Evolutionary conservation across 164 flowering plant species (phyloP).

Genomic region (Chimonanthus praecox): DNA sequence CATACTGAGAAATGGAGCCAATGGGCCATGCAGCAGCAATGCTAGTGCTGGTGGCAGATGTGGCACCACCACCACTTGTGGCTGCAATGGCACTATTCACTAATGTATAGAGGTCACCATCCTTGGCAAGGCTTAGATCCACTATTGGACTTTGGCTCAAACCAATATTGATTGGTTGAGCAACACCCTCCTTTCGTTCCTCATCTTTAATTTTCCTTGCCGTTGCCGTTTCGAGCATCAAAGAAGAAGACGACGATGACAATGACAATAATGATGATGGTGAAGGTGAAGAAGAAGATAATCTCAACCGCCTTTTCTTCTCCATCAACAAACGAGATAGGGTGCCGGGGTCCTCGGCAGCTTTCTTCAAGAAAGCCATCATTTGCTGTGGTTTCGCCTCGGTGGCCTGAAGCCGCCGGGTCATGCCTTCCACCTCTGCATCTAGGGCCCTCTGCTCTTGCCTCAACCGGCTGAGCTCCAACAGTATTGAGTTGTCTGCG

Average conservation of each 20-base stretch:
- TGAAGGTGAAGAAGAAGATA: constrained; percentile 17
- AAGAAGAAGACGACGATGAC: not conserved
- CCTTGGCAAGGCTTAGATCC: no score
- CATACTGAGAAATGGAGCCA: no score
- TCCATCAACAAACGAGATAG: constrained; percentile 45
- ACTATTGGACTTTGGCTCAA: not conserved
- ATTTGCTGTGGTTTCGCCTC: constrained; percentile 80
- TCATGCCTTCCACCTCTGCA: constrained; percentile 53
- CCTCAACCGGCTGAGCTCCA: constrained; percentile 56
- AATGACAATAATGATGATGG: constrained; percentile 1
- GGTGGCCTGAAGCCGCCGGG: constrained; percentile 55
- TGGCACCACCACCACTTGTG: no score
- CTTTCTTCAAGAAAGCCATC: constrained; percentile 78
- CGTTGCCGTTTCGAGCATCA: not conserved
- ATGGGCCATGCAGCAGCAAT: no score
- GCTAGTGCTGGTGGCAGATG: no score
- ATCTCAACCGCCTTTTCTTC: constrained; percentile 20
- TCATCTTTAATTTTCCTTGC: not conserved
- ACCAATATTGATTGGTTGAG: not conserved
- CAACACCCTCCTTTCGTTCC: not conserved
- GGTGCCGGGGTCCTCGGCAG: constrained; percentile 65
- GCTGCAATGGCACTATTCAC: no score
- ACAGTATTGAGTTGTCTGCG: constrained; percentile 32
- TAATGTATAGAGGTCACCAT: no score
- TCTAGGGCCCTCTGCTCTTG: constrained; percentile 58